phyloP scores from a whole-genome alignment of 208 protist species.

The Trypanosoma boissoni region DNA sequence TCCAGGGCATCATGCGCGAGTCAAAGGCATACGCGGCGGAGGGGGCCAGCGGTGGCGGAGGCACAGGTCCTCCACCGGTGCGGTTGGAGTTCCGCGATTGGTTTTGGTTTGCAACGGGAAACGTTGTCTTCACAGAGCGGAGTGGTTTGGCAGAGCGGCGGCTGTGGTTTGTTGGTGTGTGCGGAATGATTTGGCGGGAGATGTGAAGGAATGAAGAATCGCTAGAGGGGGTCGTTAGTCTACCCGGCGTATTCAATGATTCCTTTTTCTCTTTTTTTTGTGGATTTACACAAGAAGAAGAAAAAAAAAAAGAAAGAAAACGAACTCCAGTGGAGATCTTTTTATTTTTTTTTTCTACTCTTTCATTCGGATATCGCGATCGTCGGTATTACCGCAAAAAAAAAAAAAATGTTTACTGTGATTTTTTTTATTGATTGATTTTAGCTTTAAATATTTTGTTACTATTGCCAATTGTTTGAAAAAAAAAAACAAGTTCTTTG shows the following conservation, averaged over 20 bases:
- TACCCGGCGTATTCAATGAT: no score
- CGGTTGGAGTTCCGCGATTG: slow-evolving; percentile 49
- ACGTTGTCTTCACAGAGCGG: slow-evolving; percentile 33
- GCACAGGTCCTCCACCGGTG: slow-evolving; percentile 21
- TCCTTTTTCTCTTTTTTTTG: no score
- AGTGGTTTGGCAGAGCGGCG: slow-evolving; percentile 20
- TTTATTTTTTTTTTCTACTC: slow-evolving; percentile 15
- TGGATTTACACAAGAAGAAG: background rate
- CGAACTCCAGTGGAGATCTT: background rate
- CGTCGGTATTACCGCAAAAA: no score
- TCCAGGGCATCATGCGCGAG: slow-evolving; percentile 28
- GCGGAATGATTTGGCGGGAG: slow-evolving; percentile 61
- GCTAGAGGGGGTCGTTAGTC: background rate
- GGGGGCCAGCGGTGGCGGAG: background rate
- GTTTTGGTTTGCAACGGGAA: slow-evolving; percentile 40
- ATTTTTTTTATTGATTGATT: slow-evolving; percentile 10
- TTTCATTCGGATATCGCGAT: no score
- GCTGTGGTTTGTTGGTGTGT: slow-evolving; percentile 53
- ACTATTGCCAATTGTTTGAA: slow-evolving; percentile 12
- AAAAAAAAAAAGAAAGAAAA: background rate
- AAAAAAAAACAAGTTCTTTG: slow-evolving; percentile 7
- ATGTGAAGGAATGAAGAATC: background rate
- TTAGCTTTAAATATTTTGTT: slow-evolving; percentile 1
- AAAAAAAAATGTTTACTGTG: slow-evolving; percentile 13
- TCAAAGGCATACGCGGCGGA: slow-evolving; percentile 19